Conservation (phyloP, 495 filamentous ascomycete species). For the Neurospora sp. region DNA sequence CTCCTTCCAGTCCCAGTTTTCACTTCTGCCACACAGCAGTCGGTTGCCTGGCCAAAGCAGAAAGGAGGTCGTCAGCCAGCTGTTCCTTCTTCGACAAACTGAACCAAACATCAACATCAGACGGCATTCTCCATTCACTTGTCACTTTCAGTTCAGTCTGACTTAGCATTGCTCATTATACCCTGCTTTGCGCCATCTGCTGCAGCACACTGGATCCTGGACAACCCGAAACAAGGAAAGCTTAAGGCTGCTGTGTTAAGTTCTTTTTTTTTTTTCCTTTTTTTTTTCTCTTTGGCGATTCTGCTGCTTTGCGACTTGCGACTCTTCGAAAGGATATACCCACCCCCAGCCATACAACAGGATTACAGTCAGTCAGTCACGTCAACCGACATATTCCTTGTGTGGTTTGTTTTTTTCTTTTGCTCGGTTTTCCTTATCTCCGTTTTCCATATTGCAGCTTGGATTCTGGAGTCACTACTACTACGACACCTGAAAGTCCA, state of each 20-base stretch:
- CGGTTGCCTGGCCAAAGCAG: background rate
- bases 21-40: background rate
- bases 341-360: background rate
- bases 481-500: background rate
- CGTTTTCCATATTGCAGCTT: background rate
- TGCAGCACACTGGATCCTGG: background rate
- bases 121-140: background rate
- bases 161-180: constrained; percentile 12
- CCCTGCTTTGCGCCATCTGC: constrained; percentile 10
- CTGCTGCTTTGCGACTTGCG: background rate
- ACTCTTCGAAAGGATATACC: background rate
- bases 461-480: background rate
- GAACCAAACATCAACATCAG: background rate
- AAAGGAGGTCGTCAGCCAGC: background rate
- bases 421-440: background rate
- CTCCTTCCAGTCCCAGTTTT: background rate
- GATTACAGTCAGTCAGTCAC: background rate
- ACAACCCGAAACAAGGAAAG: background rate
- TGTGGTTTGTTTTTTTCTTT: background rate
- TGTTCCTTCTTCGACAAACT: background rate
- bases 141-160: background rate
- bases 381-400: background rate
- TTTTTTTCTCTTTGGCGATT: background rate
- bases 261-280: background rate
- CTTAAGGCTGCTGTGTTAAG: background rate